Percentiles rank a stretch among this genome's conserved stretches.
phyloP scores from a whole-genome alignment of 2,329 filamentous ascomycete genomes.

The Colletotrichum salicis region DNA sequence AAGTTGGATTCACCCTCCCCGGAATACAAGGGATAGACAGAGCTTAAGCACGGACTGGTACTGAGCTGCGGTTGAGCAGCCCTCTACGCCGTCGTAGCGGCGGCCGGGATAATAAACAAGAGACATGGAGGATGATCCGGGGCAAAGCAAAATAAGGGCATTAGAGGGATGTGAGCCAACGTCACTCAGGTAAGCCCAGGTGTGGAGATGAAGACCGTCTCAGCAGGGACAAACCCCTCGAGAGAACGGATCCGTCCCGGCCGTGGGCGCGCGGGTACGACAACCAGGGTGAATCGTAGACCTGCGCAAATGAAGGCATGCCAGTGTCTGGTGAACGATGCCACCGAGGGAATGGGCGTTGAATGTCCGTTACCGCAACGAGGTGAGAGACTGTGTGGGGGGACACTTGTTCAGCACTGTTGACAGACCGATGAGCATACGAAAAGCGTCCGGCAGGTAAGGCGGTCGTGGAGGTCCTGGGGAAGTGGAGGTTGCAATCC shows the following conservation, averaged over 20 bases:
- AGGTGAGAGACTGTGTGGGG: constrained; percentile 10
- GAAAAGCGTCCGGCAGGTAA: neutral
- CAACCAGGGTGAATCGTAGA: neutral
- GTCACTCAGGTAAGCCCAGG: neutral
- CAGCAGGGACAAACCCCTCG: neutral
- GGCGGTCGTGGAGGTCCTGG: neutral
- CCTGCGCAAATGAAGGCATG: constrained; percentile 12
- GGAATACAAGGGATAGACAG: constrained; percentile 8
- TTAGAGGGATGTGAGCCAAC: neutral
- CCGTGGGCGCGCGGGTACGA: neutral
- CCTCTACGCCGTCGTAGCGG: neutral
- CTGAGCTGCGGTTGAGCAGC: constrained; percentile 1
- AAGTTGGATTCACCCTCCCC: neutral
- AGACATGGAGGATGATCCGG: constrained; percentile 21
- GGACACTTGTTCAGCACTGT: constrained; percentile 17
- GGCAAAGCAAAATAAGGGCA: constrained; percentile 14
- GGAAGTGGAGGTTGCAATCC: constrained; percentile 12
- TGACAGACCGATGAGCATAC: neutral
- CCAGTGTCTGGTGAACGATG: constrained; percentile 10
- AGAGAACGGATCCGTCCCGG: neutral
- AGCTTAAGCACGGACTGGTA: constrained; percentile 12
- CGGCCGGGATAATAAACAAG: neutral
- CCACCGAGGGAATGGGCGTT: constrained; percentile 19
- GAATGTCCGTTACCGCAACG: constrained; percentile 15
- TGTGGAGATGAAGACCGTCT: neutral